phyloP scores from a whole-genome alignment of 768 basidiomycete genomes.

The Basidioascus undulatus region DNA sequence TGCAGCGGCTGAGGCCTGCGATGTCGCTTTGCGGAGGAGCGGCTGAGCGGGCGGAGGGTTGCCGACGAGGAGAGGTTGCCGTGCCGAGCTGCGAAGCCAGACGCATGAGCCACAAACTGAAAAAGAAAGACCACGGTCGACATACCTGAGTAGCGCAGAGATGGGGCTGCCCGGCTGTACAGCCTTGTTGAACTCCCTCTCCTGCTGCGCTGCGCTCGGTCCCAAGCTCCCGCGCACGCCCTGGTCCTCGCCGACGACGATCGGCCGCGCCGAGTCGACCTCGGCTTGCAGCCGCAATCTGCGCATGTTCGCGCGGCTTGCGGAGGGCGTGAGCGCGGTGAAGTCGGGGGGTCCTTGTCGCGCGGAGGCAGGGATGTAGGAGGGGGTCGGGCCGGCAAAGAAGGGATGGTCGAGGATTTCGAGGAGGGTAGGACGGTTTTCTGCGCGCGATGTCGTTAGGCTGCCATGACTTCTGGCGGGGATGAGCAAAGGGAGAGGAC shows the following conservation, averaged over 20 bases:
- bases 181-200: slow-evolving; percentile 89
- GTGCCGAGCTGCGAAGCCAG: slow-evolving; percentile 31
- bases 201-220: slow-evolving; percentile 20
- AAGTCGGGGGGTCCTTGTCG: slow-evolving; percentile 56
- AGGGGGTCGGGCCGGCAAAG: slow-evolving; percentile 63
- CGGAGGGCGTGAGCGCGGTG: slow-evolving; percentile 28
- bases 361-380: slow-evolving; percentile 54
- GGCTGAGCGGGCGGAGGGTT: slow-evolving; percentile 11
- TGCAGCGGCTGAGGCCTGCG: slow-evolving; percentile 13
- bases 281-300: background rate
- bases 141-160: slow-evolving; percentile 54
- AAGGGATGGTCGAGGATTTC: slow-evolving; percentile 66
- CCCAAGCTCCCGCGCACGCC: background rate
- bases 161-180: slow-evolving; percentile 90
- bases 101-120: background rate
- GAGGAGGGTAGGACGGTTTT: slow-evolving; percentile 53
- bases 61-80: slow-evolving; percentile 58
- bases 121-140: background rate
- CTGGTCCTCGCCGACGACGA: slow-evolving; percentile 24
- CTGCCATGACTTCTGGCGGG: background rate
- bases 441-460: slow-evolving; percentile 11
- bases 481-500: background rate
- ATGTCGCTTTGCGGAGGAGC: slow-evolving; percentile 8
- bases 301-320: background rate
- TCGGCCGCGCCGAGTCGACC: slow-evolving; percentile 23